Evolutionary conservation across 2,329 filamentous ascomycete species (phyloP).

Genomic region (Trichoderma hamatum): DNA sequence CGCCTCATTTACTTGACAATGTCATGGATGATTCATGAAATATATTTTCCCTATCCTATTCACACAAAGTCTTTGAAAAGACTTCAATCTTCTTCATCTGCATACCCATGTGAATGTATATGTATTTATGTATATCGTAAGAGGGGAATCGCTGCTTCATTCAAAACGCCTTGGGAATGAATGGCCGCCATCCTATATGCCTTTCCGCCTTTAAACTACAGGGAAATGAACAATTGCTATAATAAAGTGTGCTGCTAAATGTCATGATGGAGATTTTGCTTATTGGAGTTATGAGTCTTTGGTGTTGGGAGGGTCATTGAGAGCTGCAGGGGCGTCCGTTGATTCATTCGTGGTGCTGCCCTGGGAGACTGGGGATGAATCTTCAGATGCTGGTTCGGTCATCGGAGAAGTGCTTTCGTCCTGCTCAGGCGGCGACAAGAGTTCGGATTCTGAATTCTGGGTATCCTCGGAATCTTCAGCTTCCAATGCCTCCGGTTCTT

Average conservation of each 20-base stretch:
- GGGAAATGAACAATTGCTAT: background rate
- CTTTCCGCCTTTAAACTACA: too few relatives aligned
- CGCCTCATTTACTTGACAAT: background rate
- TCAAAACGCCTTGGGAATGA: background rate
- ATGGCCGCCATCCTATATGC: background rate
- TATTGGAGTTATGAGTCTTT: background rate
- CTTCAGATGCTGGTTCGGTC: background rate
- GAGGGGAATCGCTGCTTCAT: conserved; percentile 16
- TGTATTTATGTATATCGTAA: background rate
- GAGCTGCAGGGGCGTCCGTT: background rate
- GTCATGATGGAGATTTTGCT: background rate
- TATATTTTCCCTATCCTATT: background rate
- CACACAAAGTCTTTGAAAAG: background rate
- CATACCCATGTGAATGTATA: background rate
- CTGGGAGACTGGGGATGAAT: background rate
- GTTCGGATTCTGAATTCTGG: background rate
- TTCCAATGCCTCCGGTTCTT: background rate
- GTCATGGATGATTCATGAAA: background rate
- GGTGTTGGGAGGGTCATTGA: background rate
- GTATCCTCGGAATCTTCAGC: background rate
- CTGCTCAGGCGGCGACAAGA: background rate
- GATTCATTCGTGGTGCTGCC: background rate
- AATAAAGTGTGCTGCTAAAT: background rate
- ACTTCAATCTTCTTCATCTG: background rate
- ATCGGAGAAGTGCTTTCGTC: background rate